Evolutionary conservation across 1,139 yeast genomes (phyloP).

Genomic region (Candida gigantensis): DNA sequence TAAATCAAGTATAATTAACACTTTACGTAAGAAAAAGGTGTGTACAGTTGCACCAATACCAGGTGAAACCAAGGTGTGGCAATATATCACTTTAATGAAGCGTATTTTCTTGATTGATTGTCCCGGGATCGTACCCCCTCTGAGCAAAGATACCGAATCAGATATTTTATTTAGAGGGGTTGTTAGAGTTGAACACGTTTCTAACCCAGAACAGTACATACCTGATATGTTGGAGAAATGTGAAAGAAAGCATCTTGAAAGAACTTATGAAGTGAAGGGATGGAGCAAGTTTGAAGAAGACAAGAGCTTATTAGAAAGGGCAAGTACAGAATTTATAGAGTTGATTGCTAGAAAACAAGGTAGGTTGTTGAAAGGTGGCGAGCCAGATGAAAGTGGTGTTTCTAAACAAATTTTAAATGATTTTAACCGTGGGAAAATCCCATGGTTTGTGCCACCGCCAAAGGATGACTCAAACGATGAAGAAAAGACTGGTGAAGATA

Average conservation of each 20-base stretch:
- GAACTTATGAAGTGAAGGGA: slow-evolving; percentile 93
- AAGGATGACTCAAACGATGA: slow-evolving; percentile 47
- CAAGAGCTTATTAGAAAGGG: slow-evolving; percentile 38
- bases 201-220: slow-evolving; percentile 92
- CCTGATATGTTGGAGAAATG: slow-evolving; percentile 86
- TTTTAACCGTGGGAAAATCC: slow-evolving; percentile 95
- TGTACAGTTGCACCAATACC: slow-evolving; percentile 98
- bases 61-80: slow-evolving; percentile 99
- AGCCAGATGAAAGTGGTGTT: slow-evolving; percentile 93
- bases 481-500: slow-evolving; percentile 55
- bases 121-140: slow-evolving; percentile 99
- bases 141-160: slow-evolving; percentile 84
- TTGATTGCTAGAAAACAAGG: slow-evolving; percentile 91
- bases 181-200: slow-evolving; percentile 95
- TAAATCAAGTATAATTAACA: slow-evolving; percentile 92
- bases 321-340: slow-evolving; percentile 83
- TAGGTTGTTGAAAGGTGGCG: slow-evolving; percentile 93
- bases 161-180: slow-evolving; percentile 96
- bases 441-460: slow-evolving; percentile 98
- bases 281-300: slow-evolving; percentile 65
- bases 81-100: slow-evolving; percentile 95
- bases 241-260: slow-evolving; percentile 85
- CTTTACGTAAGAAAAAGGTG: slow-evolving; percentile 90
- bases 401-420: slow-evolving; percentile 89
- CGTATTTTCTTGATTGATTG: slow-evolving; percentile 93